phyloP scores from a whole-genome alignment of 495 filamentous ascomycete species.

The Neurospora sp. region DNA sequence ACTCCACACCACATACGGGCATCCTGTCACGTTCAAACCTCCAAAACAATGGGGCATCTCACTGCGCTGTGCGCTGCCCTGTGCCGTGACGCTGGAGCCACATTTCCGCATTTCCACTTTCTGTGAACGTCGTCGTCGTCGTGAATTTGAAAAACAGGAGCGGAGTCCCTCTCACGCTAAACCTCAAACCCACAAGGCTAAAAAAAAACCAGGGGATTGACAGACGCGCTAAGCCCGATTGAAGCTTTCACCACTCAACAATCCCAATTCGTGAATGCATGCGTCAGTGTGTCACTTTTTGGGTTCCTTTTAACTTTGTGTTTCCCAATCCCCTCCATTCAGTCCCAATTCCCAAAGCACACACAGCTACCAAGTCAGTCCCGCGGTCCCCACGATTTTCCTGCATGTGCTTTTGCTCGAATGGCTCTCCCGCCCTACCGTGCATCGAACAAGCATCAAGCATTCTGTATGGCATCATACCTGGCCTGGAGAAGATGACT shows the following conservation, averaged over 20 bases:
- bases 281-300: neutral
- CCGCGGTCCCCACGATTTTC: neutral
- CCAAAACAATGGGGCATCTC: neutral
- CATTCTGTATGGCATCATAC: neutral
- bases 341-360: neutral
- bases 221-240: neutral
- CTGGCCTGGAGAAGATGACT: neutral
- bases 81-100: neutral
- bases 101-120: neutral
- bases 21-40: neutral
- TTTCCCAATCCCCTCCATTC: neutral
- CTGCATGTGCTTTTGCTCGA: neutral
- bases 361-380: neutral
- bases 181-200: neutral
- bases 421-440: neutral
- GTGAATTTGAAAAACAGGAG: neutral
- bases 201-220: neutral
- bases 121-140: neutral
- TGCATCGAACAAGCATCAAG: neutral
- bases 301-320: neutral
- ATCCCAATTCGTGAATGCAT: neutral
- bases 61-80: neutral
- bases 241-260: neutral
- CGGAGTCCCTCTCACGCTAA: neutral
- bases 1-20: neutral